These are phyloP conservation scores for Micractinium sp. DNA, from an alignment of 139 green algal genomes.

Conservation along the genomic window DNA sequence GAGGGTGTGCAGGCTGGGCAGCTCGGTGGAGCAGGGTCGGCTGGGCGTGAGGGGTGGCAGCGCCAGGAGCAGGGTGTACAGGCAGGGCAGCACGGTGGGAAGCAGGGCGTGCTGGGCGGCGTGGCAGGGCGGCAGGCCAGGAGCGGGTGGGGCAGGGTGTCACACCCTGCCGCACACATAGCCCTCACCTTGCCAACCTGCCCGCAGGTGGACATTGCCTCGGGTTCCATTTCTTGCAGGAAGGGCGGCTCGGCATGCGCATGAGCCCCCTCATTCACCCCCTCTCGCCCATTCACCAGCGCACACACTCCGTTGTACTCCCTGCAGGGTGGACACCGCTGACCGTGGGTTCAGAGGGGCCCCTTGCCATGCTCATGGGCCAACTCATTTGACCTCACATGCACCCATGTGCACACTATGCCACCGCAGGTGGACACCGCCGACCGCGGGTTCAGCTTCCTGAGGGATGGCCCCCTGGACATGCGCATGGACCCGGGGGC, in stretches of 20 bases:
- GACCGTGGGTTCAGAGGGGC: conserved; percentile 83
- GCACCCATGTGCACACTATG: neutral
- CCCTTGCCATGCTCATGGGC: conserved; percentile 96
- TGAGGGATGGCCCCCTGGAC: conserved; percentile 76
- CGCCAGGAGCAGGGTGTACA: too few species aligned
- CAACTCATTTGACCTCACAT: neutral
- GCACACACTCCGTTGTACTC: neutral
- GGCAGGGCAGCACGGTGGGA: too few species aligned
- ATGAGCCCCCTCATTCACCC: conserved; percentile 67
- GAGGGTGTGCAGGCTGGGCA: too few species aligned
- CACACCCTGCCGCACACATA: neutral
- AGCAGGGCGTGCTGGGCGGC: too few species aligned
- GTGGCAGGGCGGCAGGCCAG: too few species aligned
- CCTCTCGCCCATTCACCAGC: neutral
- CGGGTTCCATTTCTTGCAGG: conserved; percentile 88
- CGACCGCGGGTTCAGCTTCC: conserved; percentile 89
- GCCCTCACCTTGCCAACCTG: neutral
- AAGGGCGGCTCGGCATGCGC: conserved; percentile 89
- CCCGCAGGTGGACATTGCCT: conserved; percentile 23
- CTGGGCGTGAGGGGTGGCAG: too few species aligned
- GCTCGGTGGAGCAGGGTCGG: too few species aligned
- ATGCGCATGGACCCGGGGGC: conserved; percentile 92
- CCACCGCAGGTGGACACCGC: conserved; percentile 80
- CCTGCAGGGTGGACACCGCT: conserved; percentile 79
- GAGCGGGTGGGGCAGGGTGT: neutral